phyloP scores from a whole-genome alignment of 2,329 filamentous ascomycete genomes.

The Biscogniauxia mediterranea region DNA sequence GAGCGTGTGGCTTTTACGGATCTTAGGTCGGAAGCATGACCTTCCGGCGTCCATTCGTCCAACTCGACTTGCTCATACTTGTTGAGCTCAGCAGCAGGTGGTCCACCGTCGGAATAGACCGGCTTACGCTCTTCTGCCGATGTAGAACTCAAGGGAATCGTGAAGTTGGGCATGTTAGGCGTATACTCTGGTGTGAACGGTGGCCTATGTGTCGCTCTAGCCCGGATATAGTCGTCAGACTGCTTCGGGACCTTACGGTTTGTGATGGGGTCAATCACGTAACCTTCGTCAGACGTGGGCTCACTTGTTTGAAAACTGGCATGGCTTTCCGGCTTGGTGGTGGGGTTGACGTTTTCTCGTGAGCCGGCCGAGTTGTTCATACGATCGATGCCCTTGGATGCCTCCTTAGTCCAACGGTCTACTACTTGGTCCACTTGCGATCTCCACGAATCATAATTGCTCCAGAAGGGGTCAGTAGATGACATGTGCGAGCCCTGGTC shows the following conservation, averaged over 20 bases:
- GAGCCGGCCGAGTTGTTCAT: conserved; percentile 1
- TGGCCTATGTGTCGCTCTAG: no score
- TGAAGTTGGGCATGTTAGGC: no score
- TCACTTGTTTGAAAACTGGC: conserved; percentile 1
- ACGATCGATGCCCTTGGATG: conserved; percentile 2
- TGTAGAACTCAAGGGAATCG: no score
- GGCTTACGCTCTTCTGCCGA: conserved; percentile 23
- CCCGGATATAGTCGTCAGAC: conserved; percentile 15
- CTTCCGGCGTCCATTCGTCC: conserved; percentile 26
- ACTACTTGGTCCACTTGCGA: conserved; percentile 16
- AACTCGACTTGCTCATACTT: conserved; percentile 35
- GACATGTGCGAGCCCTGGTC: conserved; percentile 28
- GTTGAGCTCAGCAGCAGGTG: conserved; percentile 35
- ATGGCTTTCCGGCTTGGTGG: background rate
- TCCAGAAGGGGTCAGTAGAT: conserved; percentile 6
- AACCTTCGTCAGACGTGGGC: conserved; percentile 28
- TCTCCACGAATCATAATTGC: conserved; percentile 12
- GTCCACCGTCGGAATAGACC: conserved; percentile 34
- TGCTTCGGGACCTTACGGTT: conserved; percentile 48
- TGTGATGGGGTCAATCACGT: conserved; percentile 58
- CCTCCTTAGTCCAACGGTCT: conserved; percentile 12
- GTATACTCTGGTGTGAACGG: no score
- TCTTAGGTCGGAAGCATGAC: background rate
- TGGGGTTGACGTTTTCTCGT: conserved; percentile 1
- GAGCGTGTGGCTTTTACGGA: conserved; percentile 1